Evolutionary conservation across 208 protist species (phyloP), one percentile per base, ranked within the genome.

Genomic region (Wallacemonas sp.): DNA sequence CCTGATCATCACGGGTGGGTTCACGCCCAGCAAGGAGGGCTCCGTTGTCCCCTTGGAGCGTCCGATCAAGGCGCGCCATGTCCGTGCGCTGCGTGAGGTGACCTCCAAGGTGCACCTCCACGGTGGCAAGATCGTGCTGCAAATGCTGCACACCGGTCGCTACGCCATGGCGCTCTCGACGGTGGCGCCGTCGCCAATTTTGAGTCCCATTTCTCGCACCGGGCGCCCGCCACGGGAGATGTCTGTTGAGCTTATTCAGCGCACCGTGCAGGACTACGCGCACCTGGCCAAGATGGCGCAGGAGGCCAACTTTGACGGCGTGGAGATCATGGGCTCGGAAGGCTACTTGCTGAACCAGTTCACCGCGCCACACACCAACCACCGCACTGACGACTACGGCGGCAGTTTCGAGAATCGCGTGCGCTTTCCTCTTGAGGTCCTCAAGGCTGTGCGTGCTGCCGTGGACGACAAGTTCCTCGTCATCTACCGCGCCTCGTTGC

Each of bases 291-390:
- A 30, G 19, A 57, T 94, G 5, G 88, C 89, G 1, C 55, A 81
- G 61, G 67, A 78, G 26, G 88, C 83, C 1, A 88, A 90, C 23
- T 96, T 93, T 65, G 93, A 97, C 78, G 93, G 89, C 24, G 90
- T 97, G 1, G 93, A 97, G 75, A 79, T 96, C 43, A 95, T 96
- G 83, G 90, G 77, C 9, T 85, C 75, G 27, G 87, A 96, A 57
- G 93, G 91, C 17, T 95, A 96, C 58, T 70, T 97, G 19, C 76
- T 97, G 48, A 94, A 95, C 74, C 72, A 96, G 61, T 97, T 96
- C 68, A 65, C 92, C 26, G 83, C 74, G 2, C 32, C 39, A 17
- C 76, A 89, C 68, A 90, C 85, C 0, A 97, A 97, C 72, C 65
- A 92, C 47, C 72, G 93, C 57, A 95, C 67, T 19, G 93, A 96